Evolutionary conservation across 805 yeast genomes (phyloP), one percentile per base, ranked within the genome.

Genomic region (Candida orba): DNA sequence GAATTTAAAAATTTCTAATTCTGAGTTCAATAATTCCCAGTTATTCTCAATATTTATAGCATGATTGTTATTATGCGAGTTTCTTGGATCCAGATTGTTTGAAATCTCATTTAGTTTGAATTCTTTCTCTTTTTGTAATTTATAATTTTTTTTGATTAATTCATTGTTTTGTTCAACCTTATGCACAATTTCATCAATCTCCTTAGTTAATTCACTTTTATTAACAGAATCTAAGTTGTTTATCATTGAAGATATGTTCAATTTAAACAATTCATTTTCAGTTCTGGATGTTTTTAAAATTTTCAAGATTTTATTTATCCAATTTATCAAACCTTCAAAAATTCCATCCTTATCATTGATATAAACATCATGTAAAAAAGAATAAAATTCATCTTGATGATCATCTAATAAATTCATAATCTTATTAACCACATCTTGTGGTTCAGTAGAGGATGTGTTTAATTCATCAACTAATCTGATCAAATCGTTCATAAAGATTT

Each of bases 301-400:
- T 12, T 68, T 65, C 24, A 89, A 66, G 41, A 88, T 78, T 17
- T 70, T 66, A 46, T 84, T 78, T 37, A 87, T 69, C 97, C 97
- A 91, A 6, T 62, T 62, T 37, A 87, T 72, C 41, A 93, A 65
- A 4, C 79, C 79, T 40, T 80, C 78, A 64, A 91, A 91, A 6
- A 91, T 65, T 5, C 79, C 76, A 29, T 76, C 75, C 32, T 78
- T 69, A 57, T 91, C 98, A 50, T 84, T 78, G n/a, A 72, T 48
- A 60, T 90, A 89, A n/a, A 89, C 76, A 42, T 84, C 80, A 57
- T 87, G 91, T 45, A 91, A 71, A 56, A 91, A 93, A 42, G 67
- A 67, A 68, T 86, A 86, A 39, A 86, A 71, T 12, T 81, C 71
- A 44, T 76, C 79, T 51, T 86, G 85, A 60, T 90, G 95, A 25